Conservation (phyloP, 1,284 basidiomycete species). For the Leccinum subspadiceum region DNA sequence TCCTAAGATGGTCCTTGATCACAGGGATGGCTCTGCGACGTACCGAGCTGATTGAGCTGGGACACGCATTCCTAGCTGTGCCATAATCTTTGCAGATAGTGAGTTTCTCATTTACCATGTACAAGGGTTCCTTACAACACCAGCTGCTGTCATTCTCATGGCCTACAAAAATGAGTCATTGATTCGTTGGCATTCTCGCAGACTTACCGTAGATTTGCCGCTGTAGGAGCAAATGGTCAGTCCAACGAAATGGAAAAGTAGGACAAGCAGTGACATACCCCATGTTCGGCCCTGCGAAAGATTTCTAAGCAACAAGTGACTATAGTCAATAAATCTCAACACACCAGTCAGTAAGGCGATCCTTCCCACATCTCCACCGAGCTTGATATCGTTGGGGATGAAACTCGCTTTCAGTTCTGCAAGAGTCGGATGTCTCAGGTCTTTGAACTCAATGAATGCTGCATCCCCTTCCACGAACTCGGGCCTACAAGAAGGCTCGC, state of each 20-base stretch:
- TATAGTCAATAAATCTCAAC: slow-evolving; percentile 22
- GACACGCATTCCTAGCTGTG: slow-evolving; percentile 96
- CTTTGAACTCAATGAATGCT: slow-evolving; percentile 78
- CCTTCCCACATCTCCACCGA: slow-evolving; percentile 78
- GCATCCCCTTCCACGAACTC: slow-evolving; percentile 79
- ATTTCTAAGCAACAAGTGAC: slow-evolving; percentile 1
- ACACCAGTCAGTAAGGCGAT: slow-evolving; percentile 87
- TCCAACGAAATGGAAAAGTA: neutral
- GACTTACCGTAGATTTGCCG: slow-evolving; percentile 79
- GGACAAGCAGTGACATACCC: slow-evolving; percentile 49
- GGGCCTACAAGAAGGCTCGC: slow-evolving; percentile 91
- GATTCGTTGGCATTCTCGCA: neutral
- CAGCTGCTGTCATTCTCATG: slow-evolving; percentile 96
- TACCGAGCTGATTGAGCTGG: slow-evolving; percentile 83
- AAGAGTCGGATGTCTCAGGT: slow-evolving; percentile 86
- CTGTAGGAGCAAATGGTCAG: slow-evolving; percentile 36
- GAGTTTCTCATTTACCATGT: slow-evolving; percentile 2
- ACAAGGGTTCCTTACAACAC: slow-evolving; percentile 53
- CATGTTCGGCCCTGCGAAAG: slow-evolving; percentile 79
- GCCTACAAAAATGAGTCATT: slow-evolving; percentile 41
- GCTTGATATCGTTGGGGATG: slow-evolving; percentile 91
- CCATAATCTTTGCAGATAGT: slow-evolving; percentile 77
- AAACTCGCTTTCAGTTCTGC: slow-evolving; percentile 71
- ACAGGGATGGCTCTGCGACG: slow-evolving; percentile 18
- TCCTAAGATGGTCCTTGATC: neutral